Conservation (phyloP, 2,329 filamentous ascomycete species). For the Talaromyces atroroseus region DNA sequence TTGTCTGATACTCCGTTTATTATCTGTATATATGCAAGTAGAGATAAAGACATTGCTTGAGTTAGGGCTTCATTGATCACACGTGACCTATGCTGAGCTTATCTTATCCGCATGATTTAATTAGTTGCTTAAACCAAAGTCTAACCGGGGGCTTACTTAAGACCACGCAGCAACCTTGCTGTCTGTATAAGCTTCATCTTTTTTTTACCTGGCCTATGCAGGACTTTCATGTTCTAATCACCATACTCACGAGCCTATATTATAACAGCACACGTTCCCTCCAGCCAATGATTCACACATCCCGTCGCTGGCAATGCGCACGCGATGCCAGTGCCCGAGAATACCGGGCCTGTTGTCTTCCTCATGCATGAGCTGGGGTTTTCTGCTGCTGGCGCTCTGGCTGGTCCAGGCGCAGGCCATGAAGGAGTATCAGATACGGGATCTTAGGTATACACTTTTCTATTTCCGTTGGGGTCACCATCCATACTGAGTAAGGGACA, state of each 20-base stretch:
- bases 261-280: not conserved
- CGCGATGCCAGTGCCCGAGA: slow-evolving; percentile 34
- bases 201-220: not conserved
- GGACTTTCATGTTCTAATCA: not conserved
- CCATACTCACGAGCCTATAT: not conserved
- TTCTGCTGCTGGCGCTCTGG: slow-evolving; percentile 29
- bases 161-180: not conserved
- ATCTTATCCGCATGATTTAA: not conserved
- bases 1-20: no score
- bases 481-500: not conserved
- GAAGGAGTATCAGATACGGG: slow-evolving; percentile 8
- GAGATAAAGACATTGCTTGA: not conserved
- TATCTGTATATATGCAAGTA: not conserved
- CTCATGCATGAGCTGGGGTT: slow-evolving; percentile 30
- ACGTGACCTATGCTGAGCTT: not conserved
- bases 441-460: slow-evolving; percentile 8
- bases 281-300: slow-evolving; percentile 13
- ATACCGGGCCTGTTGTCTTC: slow-evolving; percentile 29
- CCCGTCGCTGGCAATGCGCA: slow-evolving; percentile 33
- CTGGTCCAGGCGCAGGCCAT: slow-evolving; percentile 17
- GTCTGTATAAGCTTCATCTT: not conserved
- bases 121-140: not conserved
- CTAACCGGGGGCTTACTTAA: not conserved
- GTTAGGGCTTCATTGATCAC: not conserved
- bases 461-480: not conserved